Evolutionary conservation across 257 asterid species (phyloP).

Genomic region (Sherardia arvensis): DNA sequence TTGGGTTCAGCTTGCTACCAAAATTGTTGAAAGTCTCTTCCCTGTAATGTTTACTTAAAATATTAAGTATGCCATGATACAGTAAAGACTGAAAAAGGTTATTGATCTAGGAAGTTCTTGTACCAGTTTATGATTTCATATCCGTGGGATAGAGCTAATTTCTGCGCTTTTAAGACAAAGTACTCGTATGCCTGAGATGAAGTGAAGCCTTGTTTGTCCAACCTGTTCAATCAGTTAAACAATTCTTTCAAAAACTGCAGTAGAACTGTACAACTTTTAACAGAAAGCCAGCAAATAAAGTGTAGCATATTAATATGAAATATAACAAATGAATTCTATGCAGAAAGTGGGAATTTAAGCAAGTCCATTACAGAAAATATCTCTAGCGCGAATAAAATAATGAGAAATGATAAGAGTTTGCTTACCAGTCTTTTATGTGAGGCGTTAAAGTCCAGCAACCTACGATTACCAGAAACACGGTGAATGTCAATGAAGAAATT

Average conservation of each 20-base stretch:
- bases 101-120: not conserved
- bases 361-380: not conserved
- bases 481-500: not conserved
- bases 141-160: constrained; percentile 82
- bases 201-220: constrained; percentile 28
- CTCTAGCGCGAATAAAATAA: not conserved
- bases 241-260: not conserved
- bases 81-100: constrained; percentile 2
- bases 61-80: not conserved
- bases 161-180: constrained; percentile 76
- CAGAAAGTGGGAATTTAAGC: not conserved
- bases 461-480: constrained; percentile 22
- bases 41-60: constrained; percentile 36
- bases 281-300: not conserved
- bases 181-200: constrained; percentile 57
- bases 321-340: not conserved
- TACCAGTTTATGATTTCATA: constrained; percentile 94
- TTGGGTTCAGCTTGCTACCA: constrained; percentile 71
- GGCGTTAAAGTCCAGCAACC: constrained; percentile 83
- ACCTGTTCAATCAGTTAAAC: constrained; percentile 34
- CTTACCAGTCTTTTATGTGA: constrained; percentile 60
- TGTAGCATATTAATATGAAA: too few relatives aligned
- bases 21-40: constrained; percentile 93
- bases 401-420: not conserved
- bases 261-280: not conserved